Base-by-base conservation (phyloP, 106 monocot species). In the Allium fistulosum region DNA sequence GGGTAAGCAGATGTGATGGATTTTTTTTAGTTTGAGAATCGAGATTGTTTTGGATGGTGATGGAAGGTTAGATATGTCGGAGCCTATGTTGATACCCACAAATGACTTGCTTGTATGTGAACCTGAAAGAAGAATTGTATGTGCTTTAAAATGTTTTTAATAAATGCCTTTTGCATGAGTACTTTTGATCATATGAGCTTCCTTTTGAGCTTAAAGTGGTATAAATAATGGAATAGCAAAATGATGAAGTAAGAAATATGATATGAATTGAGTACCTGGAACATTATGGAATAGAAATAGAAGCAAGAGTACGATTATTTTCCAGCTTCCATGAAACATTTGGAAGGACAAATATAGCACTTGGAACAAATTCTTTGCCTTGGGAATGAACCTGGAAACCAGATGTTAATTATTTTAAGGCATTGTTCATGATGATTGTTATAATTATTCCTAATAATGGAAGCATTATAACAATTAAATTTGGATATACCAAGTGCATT, bases 21-120 rank as follows among this genome's bases (percentile, higher is more conserved):
- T 86, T 8, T 82, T 71, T 63, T 82, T 83, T n/a, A 48, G 46
- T 81, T 80, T 61, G 60, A 95, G 80, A 71, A 95, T 81, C 11
- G 88, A 85, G 15, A 91, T 83, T 66, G 82, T 80, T 15, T 79
- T 78, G 68, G 91, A 73, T 60, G 83, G 77, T 26, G 88, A 67
- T 3, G 95, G 95, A 61, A 81, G 49, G 57, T 77, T 74, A 4
- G 88, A 83, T 26, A 81, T 76, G 28, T 71, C 80, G 4, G 77
- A 81, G 60, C 91, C 85, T 52, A 95, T 75, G 45, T 80, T 88
- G 9, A 95, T 70, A 63, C 95, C 95, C 49, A 91, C 78, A 77
- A 78, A 95, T 78, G 83, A 69, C 91, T 91, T 95, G 53, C 37
- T 5, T 37, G 51, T 6, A 37, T 26, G 7, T 37, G 49, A 51